A percentile compares a stretch with the other conserved stretches of the same genome.
Evolutionary conservation across 2,329 filamentous ascomycete species (phyloP).

Genomic region (Chrysoporthe puriensis): DNA sequence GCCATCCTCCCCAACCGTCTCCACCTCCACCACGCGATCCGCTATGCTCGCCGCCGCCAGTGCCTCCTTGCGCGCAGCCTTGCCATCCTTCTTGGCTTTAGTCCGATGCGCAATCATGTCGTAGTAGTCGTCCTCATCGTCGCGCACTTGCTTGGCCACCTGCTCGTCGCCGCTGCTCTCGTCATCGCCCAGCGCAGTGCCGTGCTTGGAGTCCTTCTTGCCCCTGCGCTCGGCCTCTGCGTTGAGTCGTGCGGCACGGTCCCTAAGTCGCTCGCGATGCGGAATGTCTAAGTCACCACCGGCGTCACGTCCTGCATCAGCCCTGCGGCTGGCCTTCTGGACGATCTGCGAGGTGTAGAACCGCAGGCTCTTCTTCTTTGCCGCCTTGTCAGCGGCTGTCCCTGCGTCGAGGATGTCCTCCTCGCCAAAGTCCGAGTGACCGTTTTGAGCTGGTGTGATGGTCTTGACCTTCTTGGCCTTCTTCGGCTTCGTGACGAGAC

Average conservation of each 20-base stretch:
- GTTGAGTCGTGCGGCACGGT: slow-evolving; percentile 84
- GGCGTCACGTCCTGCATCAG: slow-evolving; percentile 70
- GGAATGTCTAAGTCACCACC: slow-evolving; percentile 85
- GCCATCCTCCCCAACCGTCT: slow-evolving; percentile 77
- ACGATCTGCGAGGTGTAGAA: slow-evolving; percentile 99
- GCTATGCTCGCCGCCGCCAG: slow-evolving; percentile 65
- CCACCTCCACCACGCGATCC: slow-evolving; percentile 65
- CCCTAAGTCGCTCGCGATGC: slow-evolving; percentile 83
- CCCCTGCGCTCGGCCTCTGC: slow-evolving; percentile 87
- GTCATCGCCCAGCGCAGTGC: slow-evolving; percentile 68
- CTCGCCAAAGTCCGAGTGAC: slow-evolving; percentile 90
- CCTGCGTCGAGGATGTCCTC: slow-evolving; percentile 77
- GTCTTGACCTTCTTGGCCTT: slow-evolving; percentile 46
- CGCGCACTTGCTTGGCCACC: slow-evolving; percentile 54
- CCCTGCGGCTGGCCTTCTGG: slow-evolving; percentile 88
- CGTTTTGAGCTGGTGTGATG: slow-evolving; percentile 45
- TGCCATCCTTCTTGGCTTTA: slow-evolving; percentile 75
- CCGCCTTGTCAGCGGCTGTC: slow-evolving; percentile 83
- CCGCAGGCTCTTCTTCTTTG: slow-evolving; percentile 86
- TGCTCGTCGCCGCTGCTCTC: slow-evolving; percentile 72
- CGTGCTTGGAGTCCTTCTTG: slow-evolving; percentile 63
- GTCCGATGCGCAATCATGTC: slow-evolving; percentile 76
- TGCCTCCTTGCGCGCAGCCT: slow-evolving; percentile 60
- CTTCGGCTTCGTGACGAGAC: slow-evolving; percentile 55
- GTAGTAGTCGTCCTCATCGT: slow-evolving; percentile 77